Percentiles rank a stretch among this genome's conserved stretches.
phyloP scores from a whole-genome alignment of 805 yeast species.

The Candida vaughaniae region DNA sequence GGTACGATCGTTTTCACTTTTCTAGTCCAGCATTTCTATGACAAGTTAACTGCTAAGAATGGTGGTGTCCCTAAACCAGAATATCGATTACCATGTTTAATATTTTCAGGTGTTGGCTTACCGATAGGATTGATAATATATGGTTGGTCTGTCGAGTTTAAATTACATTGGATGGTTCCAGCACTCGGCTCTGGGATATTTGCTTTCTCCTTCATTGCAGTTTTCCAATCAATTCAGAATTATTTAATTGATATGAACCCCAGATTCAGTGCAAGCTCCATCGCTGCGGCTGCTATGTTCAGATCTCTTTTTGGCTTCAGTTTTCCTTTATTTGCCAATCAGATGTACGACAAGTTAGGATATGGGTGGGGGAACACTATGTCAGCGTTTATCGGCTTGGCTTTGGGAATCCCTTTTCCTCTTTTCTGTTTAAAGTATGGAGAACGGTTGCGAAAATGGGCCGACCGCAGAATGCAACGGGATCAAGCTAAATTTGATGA shows the following conservation, averaged over 20 bases:
- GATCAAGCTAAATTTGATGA: slow-evolving; percentile 32
- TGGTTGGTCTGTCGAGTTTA: slow-evolving; percentile 39
- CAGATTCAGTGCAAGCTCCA: slow-evolving; percentile 36
- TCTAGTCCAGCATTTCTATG: slow-evolving; percentile 25
- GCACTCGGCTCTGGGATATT: slow-evolving; percentile 35
- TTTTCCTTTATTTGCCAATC: slow-evolving; percentile 38
- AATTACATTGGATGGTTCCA: slow-evolving; percentile 40
- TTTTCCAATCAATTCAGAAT: slow-evolving; percentile 36
- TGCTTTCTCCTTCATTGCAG: slow-evolving; percentile 37
- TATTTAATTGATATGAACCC: slow-evolving; percentile 41
- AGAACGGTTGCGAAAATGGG: slow-evolving; percentile 37
- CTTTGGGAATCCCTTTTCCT: slow-evolving; percentile 40
- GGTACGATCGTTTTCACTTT: slow-evolving; percentile 34
- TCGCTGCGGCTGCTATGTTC: slow-evolving; percentile 44
- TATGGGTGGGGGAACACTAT: slow-evolving; percentile 44
- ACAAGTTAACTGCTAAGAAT: slow-evolving; percentile 22
- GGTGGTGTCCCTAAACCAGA: slow-evolving; percentile 38
- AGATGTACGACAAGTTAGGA: slow-evolving; percentile 31
- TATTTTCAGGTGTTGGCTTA: slow-evolving; percentile 30
- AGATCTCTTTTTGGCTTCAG: slow-evolving; percentile 37
- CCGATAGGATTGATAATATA: slow-evolving; percentile 40
- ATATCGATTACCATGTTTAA: slow-evolving; percentile 35
- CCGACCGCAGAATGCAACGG: slow-evolving; percentile 48
- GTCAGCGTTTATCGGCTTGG: slow-evolving; percentile 34
- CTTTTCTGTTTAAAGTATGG: slow-evolving; percentile 35